A percentile compares a stretch with the other conserved stretches of the same genome.
These are phyloP conservation scores for Gynostemma pentaphyllum DNA, from an alignment of 306 rosid species.

Conservation along the genomic window DNA sequence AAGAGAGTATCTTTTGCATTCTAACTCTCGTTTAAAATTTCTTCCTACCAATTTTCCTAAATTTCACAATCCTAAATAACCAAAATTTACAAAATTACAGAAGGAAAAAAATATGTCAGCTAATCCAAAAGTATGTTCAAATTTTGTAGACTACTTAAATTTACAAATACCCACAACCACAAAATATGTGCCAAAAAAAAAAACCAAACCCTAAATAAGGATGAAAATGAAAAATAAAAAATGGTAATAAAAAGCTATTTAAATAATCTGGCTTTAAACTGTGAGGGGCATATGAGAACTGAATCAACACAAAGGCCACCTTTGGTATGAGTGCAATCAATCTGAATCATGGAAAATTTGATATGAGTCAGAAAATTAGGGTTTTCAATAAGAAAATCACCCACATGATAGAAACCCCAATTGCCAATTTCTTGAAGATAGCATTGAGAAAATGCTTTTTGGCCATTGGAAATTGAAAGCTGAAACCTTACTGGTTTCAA, in stretches of 20 bases:
- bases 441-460: conserved; percentile 28
- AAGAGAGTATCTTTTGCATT: not conserved
- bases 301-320: conserved; percentile 82
- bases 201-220: not conserved
- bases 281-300: conserved; percentile 38
- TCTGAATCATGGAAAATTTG: conserved; percentile 70
- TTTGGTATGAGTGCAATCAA: conserved; percentile 86
- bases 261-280: conserved; percentile 11
- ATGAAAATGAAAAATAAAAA: too few relatives aligned
- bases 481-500: conserved; percentile 65
- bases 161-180: not conserved
- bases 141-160: too few relatives aligned
- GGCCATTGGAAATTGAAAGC: conserved; percentile 55
- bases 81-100: not conserved
- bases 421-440: conserved; percentile 35
- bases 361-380: conserved; percentile 23
- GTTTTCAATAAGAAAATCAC: conserved; percentile 36
- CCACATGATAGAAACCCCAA: conserved; percentile 54
- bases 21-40: not conserved
- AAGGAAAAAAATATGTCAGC: not conserved
- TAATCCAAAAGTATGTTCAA: not conserved
- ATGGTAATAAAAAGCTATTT: not conserved
- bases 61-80: not conserved
- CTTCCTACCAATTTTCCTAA: not conserved
- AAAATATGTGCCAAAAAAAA: too few relatives aligned